Evolutionary conservation across 352 stramenopile genomes (phyloP).

Genomic region (Peronosclerospora sorghi): DNA sequence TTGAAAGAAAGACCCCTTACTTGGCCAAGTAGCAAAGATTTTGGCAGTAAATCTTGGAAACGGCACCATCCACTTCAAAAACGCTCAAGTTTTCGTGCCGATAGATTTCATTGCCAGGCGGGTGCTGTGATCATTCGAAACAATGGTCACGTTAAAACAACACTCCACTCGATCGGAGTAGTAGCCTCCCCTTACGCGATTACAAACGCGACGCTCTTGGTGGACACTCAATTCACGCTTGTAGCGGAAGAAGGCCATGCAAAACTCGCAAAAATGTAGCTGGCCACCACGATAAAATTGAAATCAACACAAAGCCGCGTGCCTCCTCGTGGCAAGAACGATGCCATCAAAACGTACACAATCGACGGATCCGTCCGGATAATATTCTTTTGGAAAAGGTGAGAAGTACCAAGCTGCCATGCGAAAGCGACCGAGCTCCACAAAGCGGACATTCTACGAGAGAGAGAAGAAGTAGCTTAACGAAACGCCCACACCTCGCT

Average conservation of each 20-base stretch:
- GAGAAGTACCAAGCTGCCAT: constrained; percentile 98
- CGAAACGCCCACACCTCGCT: too few species aligned
- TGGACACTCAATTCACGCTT: constrained; percentile 59
- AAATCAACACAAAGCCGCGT: not conserved
- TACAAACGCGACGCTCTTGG: constrained; percentile 52
- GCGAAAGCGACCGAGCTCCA: constrained; percentile 90
- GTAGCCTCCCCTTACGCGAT: constrained; percentile 29
- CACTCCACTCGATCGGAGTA: too few species aligned
- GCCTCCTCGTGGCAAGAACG: not conserved
- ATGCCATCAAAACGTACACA: constrained; percentile 33
- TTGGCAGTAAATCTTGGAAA: constrained; percentile 96
- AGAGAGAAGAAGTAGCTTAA: not conserved
- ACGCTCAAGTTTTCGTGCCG: constrained; percentile 90
- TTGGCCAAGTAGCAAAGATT: constrained; percentile 99
- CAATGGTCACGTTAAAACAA: not conserved
- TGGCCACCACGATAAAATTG: constrained; percentile 6
- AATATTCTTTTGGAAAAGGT: constrained; percentile 93
- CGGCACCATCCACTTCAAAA: constrained; percentile 94
- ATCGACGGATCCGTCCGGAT: constrained; percentile 75
- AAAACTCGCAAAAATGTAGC: constrained; percentile 87
- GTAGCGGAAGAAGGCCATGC: constrained; percentile 80
- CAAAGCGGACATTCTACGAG: constrained; percentile 89
- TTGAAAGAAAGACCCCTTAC: constrained; percentile 23
- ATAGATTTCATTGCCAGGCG: constrained; percentile 88
- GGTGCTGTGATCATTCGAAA: constrained; percentile 31